Evolutionary conservation across 176 grass and related monocot genomes (phyloP).

Genomic region (Zea mays): Zm-B73-REFERENCE-NAM-5.0 NC_050100.1:213181501-213182000

Average conservation of each 20-base stretch:
- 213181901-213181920: constrained; percentile 50
- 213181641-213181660: constrained; percentile 79
- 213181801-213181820: constrained; percentile 85
- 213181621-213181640: constrained; percentile 95
- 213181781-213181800: constrained; percentile 86
- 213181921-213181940: constrained; percentile 41
- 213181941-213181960: constrained; percentile 59
- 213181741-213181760: constrained; percentile 52
- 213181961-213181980: constrained; percentile 75
- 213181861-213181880: constrained; percentile 81
- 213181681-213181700: constrained; percentile 97
- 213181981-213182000: constrained; percentile 71
- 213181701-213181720: constrained; percentile 77
- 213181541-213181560: constrained; percentile 96
- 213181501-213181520: constrained; percentile 98
- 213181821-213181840: constrained; percentile 71
- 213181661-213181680: constrained; percentile 87
- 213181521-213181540: constrained; percentile 99
- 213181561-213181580: constrained; percentile 89
- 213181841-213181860: constrained; percentile 77
- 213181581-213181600: constrained; percentile 96
- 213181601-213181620: constrained; percentile 80
- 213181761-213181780: constrained; percentile 76
- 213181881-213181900: constrained; percentile 57
- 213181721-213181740: constrained; percentile 47